Conservation (phyloP, 1,284 basidiomycete species). For the Papiliotrema fonsecae region DNA sequence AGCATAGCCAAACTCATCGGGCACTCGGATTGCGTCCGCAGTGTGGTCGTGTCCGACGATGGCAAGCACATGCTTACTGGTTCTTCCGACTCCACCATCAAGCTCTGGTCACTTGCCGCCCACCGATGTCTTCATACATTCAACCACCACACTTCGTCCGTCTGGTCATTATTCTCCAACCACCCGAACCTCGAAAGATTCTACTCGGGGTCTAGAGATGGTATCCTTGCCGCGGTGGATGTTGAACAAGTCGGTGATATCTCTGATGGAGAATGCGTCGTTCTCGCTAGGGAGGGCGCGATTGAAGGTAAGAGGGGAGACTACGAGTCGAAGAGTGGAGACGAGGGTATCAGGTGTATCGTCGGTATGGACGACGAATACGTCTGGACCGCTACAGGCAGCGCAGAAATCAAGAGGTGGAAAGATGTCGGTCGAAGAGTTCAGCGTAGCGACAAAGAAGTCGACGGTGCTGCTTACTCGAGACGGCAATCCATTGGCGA, state of each 20-base stretch:
- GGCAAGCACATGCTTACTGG: slow-evolving; percentile 67
- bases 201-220: slow-evolving; percentile 91
- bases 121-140: slow-evolving; percentile 94
- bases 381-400: slow-evolving; percentile 86
- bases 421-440: slow-evolving; percentile 52
- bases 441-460: slow-evolving; percentile 57
- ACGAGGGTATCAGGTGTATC: slow-evolving; percentile 76
- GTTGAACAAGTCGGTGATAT: slow-evolving; percentile 74
- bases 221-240: slow-evolving; percentile 83
- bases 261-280: slow-evolving; percentile 80
- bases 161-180: slow-evolving; percentile 85
- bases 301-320: slow-evolving; percentile 10
- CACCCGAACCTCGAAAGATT: slow-evolving; percentile 87
- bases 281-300: slow-evolving; percentile 66
- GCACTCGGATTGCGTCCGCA: slow-evolving; percentile 93
- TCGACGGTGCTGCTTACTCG: slow-evolving; percentile 1
- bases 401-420: slow-evolving; percentile 79
- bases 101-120: slow-evolving; percentile 82
- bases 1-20: slow-evolving; percentile 71
- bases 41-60: slow-evolving; percentile 82
- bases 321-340: slow-evolving; percentile 47
- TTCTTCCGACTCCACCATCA: slow-evolving; percentile 71
- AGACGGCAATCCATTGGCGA: not conserved
- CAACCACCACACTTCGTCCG: slow-evolving; percentile 88
- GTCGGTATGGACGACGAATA: slow-evolving; percentile 76